Conservation (phyloP, 345 rosid genomes). For the Salix caprea region DNA sequence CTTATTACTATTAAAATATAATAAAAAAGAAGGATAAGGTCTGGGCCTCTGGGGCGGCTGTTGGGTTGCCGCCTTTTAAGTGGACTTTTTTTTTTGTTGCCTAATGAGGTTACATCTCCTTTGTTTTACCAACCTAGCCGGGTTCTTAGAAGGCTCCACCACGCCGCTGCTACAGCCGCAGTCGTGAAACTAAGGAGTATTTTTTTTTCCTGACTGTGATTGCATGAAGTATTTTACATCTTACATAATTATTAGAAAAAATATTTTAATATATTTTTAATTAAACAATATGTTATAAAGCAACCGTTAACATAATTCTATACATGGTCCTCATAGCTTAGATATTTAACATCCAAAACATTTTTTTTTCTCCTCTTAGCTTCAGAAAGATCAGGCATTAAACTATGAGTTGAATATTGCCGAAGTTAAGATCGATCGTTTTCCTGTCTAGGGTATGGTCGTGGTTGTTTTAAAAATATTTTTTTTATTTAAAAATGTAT, state of each 20-base stretch:
- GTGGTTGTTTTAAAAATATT: no score
- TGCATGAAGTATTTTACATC: no score
- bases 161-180: background rate
- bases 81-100: constrained; percentile 25
- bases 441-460: background rate
- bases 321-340: no score
- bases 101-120: constrained; percentile 20
- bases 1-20: background rate
- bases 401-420: background rate
- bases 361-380: background rate
- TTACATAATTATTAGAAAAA: no score
- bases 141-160: background rate
- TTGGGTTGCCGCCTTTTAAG: constrained; percentile 14
- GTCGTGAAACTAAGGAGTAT: background rate
- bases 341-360: background rate
- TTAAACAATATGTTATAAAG: no score
- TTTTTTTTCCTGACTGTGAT: no score
- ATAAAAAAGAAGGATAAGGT: background rate
- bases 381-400: background rate
- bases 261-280: no score
- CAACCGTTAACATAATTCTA: no score
- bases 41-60: constrained; percentile 40
- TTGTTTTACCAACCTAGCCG: background rate
- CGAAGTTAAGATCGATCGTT: background rate
- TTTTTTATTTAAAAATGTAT: no score